A percentile compares a stretch with the other conserved stretches of the same genome.
Conservation (phyloP, 1,284 basidiomycete species). For the Ganoderma lingzhi region DNA sequence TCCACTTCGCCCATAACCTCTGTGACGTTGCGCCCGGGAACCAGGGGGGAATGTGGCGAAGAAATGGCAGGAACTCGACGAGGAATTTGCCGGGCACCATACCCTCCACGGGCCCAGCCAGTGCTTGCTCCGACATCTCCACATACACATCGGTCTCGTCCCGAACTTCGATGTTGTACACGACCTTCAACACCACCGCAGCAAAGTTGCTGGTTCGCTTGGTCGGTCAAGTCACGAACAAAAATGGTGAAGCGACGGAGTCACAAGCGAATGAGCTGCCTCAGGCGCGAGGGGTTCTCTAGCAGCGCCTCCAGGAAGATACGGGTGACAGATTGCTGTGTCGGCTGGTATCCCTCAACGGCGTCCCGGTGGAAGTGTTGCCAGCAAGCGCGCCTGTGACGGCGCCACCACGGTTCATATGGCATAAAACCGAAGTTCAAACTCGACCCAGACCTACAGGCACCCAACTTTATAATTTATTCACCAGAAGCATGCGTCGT, state of each 20-base stretch:
- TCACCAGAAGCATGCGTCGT: background rate
- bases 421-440: conserved; percentile 14
- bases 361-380: conserved; percentile 23
- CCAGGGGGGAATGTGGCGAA: conserved; percentile 26
- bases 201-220: conserved; percentile 1
- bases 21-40: conserved; percentile 25
- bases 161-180: conserved; percentile 24
- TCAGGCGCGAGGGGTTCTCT: conserved; percentile 2
- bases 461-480: background rate
- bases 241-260: background rate
- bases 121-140: conserved; percentile 16
- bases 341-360: conserved; percentile 10
- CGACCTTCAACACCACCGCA: conserved; percentile 20
- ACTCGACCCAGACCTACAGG: background rate
- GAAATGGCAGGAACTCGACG: conserved; percentile 22
- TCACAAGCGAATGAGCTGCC: conserved; percentile 15
- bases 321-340: conserved; percentile 13
- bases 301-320: conserved; percentile 20
- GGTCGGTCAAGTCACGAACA: too few species aligned
- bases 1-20: conserved; percentile 14
- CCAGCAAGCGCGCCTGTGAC: conserved; percentile 14
- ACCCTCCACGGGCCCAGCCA: conserved; percentile 9
- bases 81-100: conserved; percentile 14
- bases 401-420: conserved; percentile 19
- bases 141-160: conserved; percentile 24